These are phyloP conservation scores for Oryza officinalis DNA, from an alignment of 176 grass and related monocot species.

Conservation along the genomic window DNA sequence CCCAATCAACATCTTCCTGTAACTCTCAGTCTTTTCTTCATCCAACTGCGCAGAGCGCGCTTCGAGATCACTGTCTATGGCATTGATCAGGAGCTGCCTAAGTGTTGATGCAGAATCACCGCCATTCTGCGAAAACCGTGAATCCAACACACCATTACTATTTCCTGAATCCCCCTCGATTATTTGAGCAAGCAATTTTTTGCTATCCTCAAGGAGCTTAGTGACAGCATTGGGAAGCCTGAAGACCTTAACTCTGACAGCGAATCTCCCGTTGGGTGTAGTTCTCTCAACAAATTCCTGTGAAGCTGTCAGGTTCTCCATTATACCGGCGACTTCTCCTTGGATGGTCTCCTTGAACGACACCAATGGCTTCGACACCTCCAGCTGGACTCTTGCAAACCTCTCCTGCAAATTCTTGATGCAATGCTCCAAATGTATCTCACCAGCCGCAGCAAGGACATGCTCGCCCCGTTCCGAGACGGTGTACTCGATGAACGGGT, in stretches of 20 bases:
- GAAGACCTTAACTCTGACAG: conserved; percentile 68
- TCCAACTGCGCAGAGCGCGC: conserved; percentile 42
- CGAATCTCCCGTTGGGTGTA: conserved; percentile 76
- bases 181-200: conserved; percentile 59
- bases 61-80: conserved; percentile 73
- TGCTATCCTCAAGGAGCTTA: conserved; percentile 85
- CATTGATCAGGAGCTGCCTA: conserved; percentile 57
- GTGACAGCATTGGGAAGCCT: conserved; percentile 71
- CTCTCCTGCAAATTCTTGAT: conserved; percentile 88
- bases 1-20: conserved; percentile 49
- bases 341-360: conserved; percentile 88
- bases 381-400: conserved; percentile 79
- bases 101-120: conserved; percentile 40
- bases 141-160: conserved; percentile 34
- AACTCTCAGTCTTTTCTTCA: conserved; percentile 64
- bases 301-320: conserved; percentile 41
- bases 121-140: conserved; percentile 44
- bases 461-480: conserved; percentile 79
- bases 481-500: conserved; percentile 81
- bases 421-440: conserved; percentile 91
- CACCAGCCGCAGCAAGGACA: conserved; percentile 79
- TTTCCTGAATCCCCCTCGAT: conserved; percentile 64
- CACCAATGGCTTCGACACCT: conserved; percentile 78
- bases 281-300: conserved; percentile 63
- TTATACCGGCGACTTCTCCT: conserved; percentile 52